phyloP scores from a whole-genome alignment of 495 filamentous ascomycete genomes.

The Aspergillus carlsbadensis region DNA sequence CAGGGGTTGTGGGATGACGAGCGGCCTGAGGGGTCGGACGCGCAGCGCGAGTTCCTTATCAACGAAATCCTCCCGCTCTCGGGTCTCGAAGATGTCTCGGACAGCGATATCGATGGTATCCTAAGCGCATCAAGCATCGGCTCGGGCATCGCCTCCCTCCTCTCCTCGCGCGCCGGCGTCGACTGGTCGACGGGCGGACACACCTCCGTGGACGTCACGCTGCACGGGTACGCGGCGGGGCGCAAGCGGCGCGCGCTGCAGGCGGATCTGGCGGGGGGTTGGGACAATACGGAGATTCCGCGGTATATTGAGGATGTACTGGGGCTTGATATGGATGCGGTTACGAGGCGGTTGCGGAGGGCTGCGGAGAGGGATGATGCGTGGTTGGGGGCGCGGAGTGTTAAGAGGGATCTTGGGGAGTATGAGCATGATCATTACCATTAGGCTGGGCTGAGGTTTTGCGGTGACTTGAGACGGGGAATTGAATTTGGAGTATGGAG shows the following conservation, averaged over 20 bases:
- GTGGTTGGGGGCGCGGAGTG: neutral
- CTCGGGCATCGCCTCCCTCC: neutral
- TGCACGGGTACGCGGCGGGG: conserved; percentile 2
- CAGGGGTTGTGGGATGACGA: neutral
- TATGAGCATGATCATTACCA: conserved; percentile 1
- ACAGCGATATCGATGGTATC: neutral
- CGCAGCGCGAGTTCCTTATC: neutral
- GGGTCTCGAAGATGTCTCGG: neutral
- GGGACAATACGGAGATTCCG: conserved; percentile 9
- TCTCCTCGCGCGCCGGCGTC: conserved; percentile 1
- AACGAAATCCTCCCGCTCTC: neutral
- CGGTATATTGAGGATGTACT: conserved; percentile 5
- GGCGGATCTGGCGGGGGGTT: conserved; percentile 6
- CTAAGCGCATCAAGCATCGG: conserved; percentile 1
- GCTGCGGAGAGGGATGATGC: neutral
- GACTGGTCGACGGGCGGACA: conserved; percentile 5
- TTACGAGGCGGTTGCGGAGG: neutral
- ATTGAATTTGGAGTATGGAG: too few relatives aligned
- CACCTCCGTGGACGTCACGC: conserved; percentile 8
- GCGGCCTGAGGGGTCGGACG: neutral
- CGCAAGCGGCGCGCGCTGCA: neutral
- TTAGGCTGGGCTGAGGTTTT: neutral
- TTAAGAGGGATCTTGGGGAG: neutral
- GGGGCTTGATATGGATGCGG: conserved; percentile 2
- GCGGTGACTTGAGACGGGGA: too few relatives aligned